Conservation (phyloP, 2,329 filamentous ascomycete genomes). For the Colletotrichum spaethianum region DNA sequence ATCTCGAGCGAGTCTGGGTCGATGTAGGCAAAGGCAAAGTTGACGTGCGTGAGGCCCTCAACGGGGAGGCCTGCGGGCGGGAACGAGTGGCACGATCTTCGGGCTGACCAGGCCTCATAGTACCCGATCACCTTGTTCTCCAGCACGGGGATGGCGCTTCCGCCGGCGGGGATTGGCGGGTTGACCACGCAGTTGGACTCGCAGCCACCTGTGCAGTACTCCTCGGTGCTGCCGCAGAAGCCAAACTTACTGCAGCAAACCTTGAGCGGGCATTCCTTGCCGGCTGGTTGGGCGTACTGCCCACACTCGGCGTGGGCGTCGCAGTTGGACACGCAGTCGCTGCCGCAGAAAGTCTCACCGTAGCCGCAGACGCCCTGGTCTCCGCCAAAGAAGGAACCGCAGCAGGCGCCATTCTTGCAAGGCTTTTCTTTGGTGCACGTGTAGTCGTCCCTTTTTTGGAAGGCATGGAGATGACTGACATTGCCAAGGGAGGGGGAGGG, state of each 20-base stretch:
- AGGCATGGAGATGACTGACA: not conserved
- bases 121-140: constrained; percentile 30
- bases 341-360: not conserved
- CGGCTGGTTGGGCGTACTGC: not conserved
- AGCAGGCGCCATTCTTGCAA: constrained; percentile 15
- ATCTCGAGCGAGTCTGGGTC: constrained; percentile 44
- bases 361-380: constrained; percentile 3
- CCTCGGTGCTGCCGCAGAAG: constrained; percentile 44
- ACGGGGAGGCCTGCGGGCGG: constrained; percentile 42
- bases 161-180: constrained; percentile 44
- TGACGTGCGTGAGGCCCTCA: constrained; percentile 30
- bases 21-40: constrained; percentile 35
- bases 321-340: constrained; percentile 6
- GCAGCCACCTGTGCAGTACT: constrained; percentile 10
- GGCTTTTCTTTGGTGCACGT: not conserved
- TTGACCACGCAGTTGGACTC: constrained; percentile 2
- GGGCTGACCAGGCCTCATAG: constrained; percentile 21
- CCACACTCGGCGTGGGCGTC: constrained; percentile 8
- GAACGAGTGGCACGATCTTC: not conserved
- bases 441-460: constrained; percentile 4
- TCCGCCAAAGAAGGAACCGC: constrained; percentile 5
- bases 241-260: constrained; percentile 36
- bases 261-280: constrained; percentile 6
- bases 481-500: not conserved
- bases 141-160: not conserved